phyloP scores from a whole-genome alignment of 305 asterid species.

The Solanum aculeatissimum region DNA sequence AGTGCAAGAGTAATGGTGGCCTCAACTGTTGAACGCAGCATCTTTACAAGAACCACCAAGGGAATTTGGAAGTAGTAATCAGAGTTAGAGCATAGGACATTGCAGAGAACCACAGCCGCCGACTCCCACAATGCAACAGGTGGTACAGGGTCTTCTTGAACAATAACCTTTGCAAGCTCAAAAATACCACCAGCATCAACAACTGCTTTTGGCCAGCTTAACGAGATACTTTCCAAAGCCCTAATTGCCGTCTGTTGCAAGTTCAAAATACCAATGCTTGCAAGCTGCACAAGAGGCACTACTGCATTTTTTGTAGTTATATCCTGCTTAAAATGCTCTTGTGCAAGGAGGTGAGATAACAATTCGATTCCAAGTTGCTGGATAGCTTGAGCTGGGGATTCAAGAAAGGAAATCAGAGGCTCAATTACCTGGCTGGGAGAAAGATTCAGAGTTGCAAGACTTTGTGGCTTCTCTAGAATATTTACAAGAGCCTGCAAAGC shows the following conservation, averaged over 20 bases:
- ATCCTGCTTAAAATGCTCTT: slow-evolving; percentile 79
- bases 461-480: slow-evolving; percentile 78
- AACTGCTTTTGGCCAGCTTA: slow-evolving; percentile 78
- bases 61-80: slow-evolving; percentile 56
- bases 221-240: slow-evolving; percentile 62
- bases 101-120: slow-evolving; percentile 66
- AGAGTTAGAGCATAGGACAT: slow-evolving; percentile 43
- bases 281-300: slow-evolving; percentile 78
- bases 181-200: slow-evolving; percentile 81
- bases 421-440: slow-evolving; percentile 73
- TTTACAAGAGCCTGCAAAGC: slow-evolving; percentile 86
- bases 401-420: slow-evolving; percentile 61
- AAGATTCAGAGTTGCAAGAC: slow-evolving; percentile 53
- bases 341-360: slow-evolving; percentile 70
- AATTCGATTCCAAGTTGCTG: slow-evolving; percentile 82
- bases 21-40: slow-evolving; percentile 47
- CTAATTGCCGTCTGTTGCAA: slow-evolving; percentile 74
- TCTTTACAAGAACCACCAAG: slow-evolving; percentile 59
- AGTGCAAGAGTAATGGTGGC: slow-evolving; percentile 50
- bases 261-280: slow-evolving; percentile 61
- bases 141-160: slow-evolving; percentile 74
- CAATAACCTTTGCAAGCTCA: slow-evolving; percentile 71
- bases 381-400: slow-evolving; percentile 78
- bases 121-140: slow-evolving; percentile 60
- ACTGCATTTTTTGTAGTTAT: slow-evolving; percentile 70